phyloP scores from a whole-genome alignment of 306 rosid genomes.

The Begonia loranthoides region DNA sequence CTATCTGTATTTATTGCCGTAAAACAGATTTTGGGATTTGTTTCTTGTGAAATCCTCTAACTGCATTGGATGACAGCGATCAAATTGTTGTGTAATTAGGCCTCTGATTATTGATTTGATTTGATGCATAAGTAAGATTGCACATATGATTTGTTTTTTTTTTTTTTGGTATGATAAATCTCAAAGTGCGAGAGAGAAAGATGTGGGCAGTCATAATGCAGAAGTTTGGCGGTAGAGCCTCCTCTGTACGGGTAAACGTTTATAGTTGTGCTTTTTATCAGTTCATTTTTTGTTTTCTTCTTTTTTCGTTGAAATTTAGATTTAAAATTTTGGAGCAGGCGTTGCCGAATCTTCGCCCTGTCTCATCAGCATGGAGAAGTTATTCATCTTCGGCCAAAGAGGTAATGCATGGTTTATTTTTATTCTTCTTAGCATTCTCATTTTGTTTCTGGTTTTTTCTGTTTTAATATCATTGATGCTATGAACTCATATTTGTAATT shows the following conservation, averaged over 20 bases:
- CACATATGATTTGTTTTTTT: too few relatives aligned
- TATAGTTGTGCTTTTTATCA: not conserved
- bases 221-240: constrained; percentile 33
- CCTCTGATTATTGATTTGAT: too few relatives aligned
- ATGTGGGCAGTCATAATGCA: constrained; percentile 61
- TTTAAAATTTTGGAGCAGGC: constrained; percentile 13
- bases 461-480: too few relatives aligned
- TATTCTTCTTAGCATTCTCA: too few relatives aligned
- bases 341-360: constrained; percentile 47
- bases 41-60: too few relatives aligned
- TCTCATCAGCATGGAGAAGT: constrained; percentile 38
- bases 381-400: constrained; percentile 59
- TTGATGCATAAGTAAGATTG: too few relatives aligned
- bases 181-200: constrained; percentile 14
- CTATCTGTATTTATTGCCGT: too few relatives aligned
- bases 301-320: not conserved
- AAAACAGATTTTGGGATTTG: too few relatives aligned
- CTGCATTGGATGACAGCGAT: too few relatives aligned
- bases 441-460: too few relatives aligned
- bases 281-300: not conserved
- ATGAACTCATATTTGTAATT: too few relatives aligned
- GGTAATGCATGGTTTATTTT: constrained; percentile 21
- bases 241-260: constrained; percentile 24
- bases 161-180: not conserved
- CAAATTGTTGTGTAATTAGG: too few relatives aligned